Base-by-base conservation (phyloP, 177 flowering plant species). In the Telopea speciosissima region DNA sequence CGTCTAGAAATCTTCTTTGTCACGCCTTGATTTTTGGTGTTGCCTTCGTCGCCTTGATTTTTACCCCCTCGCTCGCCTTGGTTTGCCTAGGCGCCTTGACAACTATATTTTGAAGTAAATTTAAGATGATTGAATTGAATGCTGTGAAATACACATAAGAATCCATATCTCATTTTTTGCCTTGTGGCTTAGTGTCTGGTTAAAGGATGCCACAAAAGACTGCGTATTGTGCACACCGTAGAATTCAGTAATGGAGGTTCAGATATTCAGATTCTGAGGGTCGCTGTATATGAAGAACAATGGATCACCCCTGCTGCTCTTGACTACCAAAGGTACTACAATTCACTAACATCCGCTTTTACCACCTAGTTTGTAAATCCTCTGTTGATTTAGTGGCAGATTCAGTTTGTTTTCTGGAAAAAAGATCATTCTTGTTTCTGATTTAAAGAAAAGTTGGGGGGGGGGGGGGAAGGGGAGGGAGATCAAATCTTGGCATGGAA, bases 171-270 rank as follows among this genome's bases (percentile, higher is more conserved):
- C 64, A 7, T 66, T 19, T n/a, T 36, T 21, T 8, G 75, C 12
- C 70, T 76, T 73, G 42, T 72, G 78, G 68, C 33, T 69, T 44
- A 95, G 99, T 95, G 99, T 71, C 83, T 95, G 87, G 94, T 92
- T 23, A 95, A 95, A 84, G 97, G 97, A 45, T 91, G 97, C 82
- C 97, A 92, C 79, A 93, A 82, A 71, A 84, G 99, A 81, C 83
- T 93, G 77, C 91, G 99, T 6, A 87, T 95, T 25, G 88, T 93
- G 69, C 99, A 95, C 68, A 95, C 98, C 24, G 84, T 95, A 79
- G 97, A 88, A 69, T 95, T 95, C 82, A 83, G 74, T 31, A 77
- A 91, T 82, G 97, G 97, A n/a, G 97, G 99, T 74, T 80, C 94
- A 44, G 92, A 89, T 62, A 89, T 93, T 75, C 97, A 91, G 76